These are phyloP conservation scores for Beauveria caledonica DNA, from an alignment of 2,329 filamentous ascomycete genomes.

Conservation along the genomic window DNA sequence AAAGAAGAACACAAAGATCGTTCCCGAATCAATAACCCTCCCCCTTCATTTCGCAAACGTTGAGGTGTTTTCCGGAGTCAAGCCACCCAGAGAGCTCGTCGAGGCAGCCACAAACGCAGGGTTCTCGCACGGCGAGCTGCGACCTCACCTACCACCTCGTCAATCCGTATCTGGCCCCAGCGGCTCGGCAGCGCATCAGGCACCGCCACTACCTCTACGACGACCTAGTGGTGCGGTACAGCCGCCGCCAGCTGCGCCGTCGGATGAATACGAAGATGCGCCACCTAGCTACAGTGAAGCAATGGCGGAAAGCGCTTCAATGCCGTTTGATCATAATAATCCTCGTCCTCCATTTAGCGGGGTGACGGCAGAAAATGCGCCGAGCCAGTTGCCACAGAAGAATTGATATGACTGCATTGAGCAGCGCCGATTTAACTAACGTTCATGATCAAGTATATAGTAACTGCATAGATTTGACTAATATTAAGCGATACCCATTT, in stretches of 20 bases:
- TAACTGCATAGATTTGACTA: background rate
- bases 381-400: constrained; percentile 41
- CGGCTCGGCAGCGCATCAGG: constrained; percentile 13
- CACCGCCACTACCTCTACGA: constrained; percentile 19
- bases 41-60: constrained; percentile 68
- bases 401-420: constrained; percentile 17
- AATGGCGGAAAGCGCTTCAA: constrained; percentile 65
- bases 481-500: constrained; percentile 9
- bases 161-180: constrained; percentile 10
- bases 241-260: constrained; percentile 44
- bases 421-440: background rate
- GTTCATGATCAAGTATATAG: no score
- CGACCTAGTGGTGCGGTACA: constrained; percentile 43
- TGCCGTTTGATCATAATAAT: constrained; percentile 55
- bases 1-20: constrained; percentile 27
- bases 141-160: constrained; percentile 17
- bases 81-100: constrained; percentile 68
- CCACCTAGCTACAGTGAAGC: constrained; percentile 94
- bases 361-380: constrained; percentile 52
- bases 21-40: constrained; percentile 66
- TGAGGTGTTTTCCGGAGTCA: constrained; percentile 80
- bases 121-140: constrained; percentile 26
- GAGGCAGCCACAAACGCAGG: constrained; percentile 42
- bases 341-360: constrained; percentile 61
- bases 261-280: constrained; percentile 60